phyloP scores from a whole-genome alignment of 257 asterid species.

The Coffea eugenioides region DNA sequence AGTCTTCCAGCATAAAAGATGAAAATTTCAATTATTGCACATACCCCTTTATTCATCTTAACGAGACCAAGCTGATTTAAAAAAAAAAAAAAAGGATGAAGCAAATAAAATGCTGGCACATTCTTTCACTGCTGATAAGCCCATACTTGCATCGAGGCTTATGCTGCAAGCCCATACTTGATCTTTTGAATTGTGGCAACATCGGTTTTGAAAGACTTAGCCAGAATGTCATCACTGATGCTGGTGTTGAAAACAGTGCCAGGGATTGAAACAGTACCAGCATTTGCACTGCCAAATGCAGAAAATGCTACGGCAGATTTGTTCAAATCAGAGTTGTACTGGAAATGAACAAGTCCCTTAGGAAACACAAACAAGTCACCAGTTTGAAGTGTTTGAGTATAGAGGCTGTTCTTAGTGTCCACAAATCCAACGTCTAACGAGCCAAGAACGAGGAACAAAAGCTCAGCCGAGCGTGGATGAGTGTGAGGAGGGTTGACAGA shows the following conservation, averaged over 20 bases:
- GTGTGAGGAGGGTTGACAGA: slow-evolving; percentile 50
- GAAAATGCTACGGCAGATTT: slow-evolving; percentile 26
- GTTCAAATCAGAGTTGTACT: slow-evolving; percentile 23
- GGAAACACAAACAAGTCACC: slow-evolving; percentile 54
- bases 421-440: slow-evolving; percentile 42
- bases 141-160: neutral
- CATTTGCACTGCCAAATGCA: slow-evolving; percentile 24
- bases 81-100: no score
- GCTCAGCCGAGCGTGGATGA: slow-evolving; percentile 54
- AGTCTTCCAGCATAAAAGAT: neutral
- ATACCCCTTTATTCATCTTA: neutral
- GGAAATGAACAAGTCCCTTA: slow-evolving; percentile 51
- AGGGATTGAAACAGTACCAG: slow-evolving; percentile 41
- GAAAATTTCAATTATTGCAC: neutral
- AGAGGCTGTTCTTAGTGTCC: slow-evolving; percentile 32
- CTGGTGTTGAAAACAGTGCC: slow-evolving; percentile 29
- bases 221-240: slow-evolving; percentile 30
- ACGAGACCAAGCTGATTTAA: neutral
- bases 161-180: slow-evolving; percentile 13
- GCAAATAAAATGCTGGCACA: neutral
- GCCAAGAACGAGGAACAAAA: slow-evolving; percentile 32
- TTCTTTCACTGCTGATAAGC: neutral
- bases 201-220: slow-evolving; percentile 37
- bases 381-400: slow-evolving; percentile 33
- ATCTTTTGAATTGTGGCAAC: slow-evolving; percentile 19